Evolutionary conservation across 2,329 filamentous ascomycete genomes (phyloP).

Genomic region (Clonostachys chloroleuca): DNA sequence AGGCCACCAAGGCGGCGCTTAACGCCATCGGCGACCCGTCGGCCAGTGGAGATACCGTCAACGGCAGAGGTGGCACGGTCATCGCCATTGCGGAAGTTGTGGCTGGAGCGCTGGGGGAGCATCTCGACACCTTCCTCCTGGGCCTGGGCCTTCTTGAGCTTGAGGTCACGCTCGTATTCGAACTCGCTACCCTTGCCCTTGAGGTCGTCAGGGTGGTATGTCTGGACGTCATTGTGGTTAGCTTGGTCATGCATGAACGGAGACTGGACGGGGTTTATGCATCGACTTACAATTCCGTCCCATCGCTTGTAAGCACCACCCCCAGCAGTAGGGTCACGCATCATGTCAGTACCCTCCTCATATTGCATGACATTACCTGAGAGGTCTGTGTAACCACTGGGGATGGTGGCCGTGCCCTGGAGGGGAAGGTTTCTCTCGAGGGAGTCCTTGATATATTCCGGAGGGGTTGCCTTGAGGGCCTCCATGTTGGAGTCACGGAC

Average conservation of each 20-base stretch:
- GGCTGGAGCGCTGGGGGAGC: conserved; percentile 33
- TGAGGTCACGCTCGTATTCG: conserved; percentile 63
- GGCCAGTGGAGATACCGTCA: conserved; percentile 22
- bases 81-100: conserved; percentile 36
- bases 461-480: conserved; percentile 75
- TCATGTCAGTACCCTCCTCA: conserved; percentile 81
- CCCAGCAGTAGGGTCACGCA: conserved; percentile 63
- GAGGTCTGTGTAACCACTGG: conserved; percentile 65
- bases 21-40: conserved; percentile 40
- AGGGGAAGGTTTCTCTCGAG: conserved; percentile 71
- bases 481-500: conserved; percentile 68
- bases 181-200: conserved; percentile 74
- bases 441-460: conserved; percentile 71
- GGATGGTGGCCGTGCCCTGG: conserved; percentile 74
- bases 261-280: no score
- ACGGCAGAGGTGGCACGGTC: conserved; percentile 10
- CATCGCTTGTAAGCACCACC: conserved; percentile 78
- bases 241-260: not conserved
- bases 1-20: conserved; percentile 51
- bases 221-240: conserved; percentile 31
- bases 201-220: conserved; percentile 71
- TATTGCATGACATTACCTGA: conserved; percentile 72
- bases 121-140: conserved; percentile 42
- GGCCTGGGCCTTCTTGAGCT: conserved; percentile 44
- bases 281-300: conserved; percentile 61